Base-by-base conservation (phyloP, 352 stramenopile species). In the Pseudoperonospora humuli region DNA sequence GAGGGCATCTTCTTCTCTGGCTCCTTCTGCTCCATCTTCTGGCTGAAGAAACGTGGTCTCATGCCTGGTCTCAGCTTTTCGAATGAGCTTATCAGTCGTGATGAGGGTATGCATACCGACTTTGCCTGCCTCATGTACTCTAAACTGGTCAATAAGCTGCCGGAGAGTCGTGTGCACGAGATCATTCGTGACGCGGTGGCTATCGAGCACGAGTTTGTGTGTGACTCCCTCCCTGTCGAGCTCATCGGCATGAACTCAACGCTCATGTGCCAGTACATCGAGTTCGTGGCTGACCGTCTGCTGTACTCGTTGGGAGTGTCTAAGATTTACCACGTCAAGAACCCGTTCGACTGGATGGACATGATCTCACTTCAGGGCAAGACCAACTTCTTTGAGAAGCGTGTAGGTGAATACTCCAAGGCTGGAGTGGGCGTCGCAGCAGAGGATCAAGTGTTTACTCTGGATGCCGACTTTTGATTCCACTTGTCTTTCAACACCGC, bases 341-440 rank as follows among this genome's bases (percentile, higher is more conserved):
- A 99, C 67, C 96, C 96, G 14, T 99, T 99, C 63, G 95, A 99
- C 64, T 98, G 95, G 95, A 99, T 99, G 96, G 95, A 99, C 59
- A 97, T 98, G 76, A 99, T 99, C 61, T 98, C 84, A 25, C 75
- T 99, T 17, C 87, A 98, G 63, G 95, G 95, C 50, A 98, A 98
- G 75, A 98, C 93, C 48, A 98, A 98, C 72, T 98, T 98, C 49
- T 97, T 97, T 58, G 93, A 97, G 70, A 99, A 99, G 78, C 81
- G 96, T 42, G 96, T 99, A 18, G 95, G 95, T 56, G 96, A 99
- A 72, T 99, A 99, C 79, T 86, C 90, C 59, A 99, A 98, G 74
- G 91, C 90, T 23, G 95, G 95, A 31, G 96, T 99, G 5, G 95
- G 95, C 56, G 83, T 95, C 37, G 61, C 80, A 3, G 70, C 70